These are phyloP conservation scores for Phoenix roebelenii DNA, from an alignment of 176 grass and related monocot genomes.

Conservation along the genomic window DNA sequence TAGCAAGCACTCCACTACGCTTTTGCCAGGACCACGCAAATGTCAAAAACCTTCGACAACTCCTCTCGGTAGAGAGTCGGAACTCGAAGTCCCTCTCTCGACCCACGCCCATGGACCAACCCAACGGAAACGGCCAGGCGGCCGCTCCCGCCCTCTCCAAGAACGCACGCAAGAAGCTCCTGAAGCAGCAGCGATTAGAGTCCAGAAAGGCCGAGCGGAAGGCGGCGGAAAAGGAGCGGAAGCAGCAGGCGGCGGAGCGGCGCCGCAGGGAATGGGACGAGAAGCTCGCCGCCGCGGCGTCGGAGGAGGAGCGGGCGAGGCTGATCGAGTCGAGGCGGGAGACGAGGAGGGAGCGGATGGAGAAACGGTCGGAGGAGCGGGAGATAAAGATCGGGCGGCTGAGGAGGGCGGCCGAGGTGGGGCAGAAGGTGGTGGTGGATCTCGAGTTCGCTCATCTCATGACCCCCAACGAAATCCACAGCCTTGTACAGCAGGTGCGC, in stretches of 20 bases:
- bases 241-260: conserved; percentile 33
- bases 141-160: conserved; percentile 30
- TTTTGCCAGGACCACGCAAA: too few relatives aligned
- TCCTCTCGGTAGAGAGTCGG: background rate
- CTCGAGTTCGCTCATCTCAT: conserved; percentile 70
- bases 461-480: conserved; percentile 63
- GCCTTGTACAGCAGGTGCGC: conserved; percentile 59
- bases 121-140: background rate
- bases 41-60: too few relatives aligned
- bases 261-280: conserved; percentile 54
- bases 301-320: conserved; percentile 43
- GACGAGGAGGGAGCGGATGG: conserved; percentile 47
- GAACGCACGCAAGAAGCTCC: conserved; percentile 50
- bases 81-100: background rate
- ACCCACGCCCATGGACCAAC: conserved; percentile 24
- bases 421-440: conserved; percentile 66
- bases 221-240: conserved; percentile 56
- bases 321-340: conserved; percentile 37
- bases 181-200: conserved; percentile 54
- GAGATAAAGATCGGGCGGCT: conserved; percentile 36
- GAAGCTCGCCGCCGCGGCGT: conserved; percentile 33
- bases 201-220: conserved; percentile 55
- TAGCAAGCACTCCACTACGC: too few relatives aligned
- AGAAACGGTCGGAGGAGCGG: conserved; percentile 37
- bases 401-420: conserved; percentile 33